phyloP scores from a whole-genome alignment of 106 monocot genomes.

The Apostasia shenzhenica region DNA sequence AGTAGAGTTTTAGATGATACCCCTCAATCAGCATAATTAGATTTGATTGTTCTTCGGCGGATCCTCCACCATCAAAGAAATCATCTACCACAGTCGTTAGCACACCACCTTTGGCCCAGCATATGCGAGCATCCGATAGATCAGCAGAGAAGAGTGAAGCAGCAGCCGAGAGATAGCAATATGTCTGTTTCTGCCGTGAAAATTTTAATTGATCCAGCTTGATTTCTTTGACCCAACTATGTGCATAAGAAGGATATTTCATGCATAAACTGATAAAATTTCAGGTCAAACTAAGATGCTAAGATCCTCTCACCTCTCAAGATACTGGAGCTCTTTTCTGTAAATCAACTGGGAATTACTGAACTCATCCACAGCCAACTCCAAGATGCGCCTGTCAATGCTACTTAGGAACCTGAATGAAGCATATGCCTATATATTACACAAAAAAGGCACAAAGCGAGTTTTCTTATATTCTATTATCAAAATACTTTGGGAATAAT shows the following conservation, averaged over 20 bases:
- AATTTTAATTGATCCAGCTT: slow-evolving; percentile 75
- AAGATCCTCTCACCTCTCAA: slow-evolving; percentile 48
- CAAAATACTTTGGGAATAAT: not conserved
- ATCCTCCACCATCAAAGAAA: slow-evolving; percentile 92
- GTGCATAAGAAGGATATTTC: slow-evolving; percentile 2
- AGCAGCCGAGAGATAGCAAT: slow-evolving; percentile 59
- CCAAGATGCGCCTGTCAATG: slow-evolving; percentile 30
- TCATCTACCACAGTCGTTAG: slow-evolving; percentile 88
- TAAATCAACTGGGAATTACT: slow-evolving; percentile 46
- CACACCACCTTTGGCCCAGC: slow-evolving; percentile 77
- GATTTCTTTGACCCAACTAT: slow-evolving; percentile 77
- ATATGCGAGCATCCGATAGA: slow-evolving; percentile 46
- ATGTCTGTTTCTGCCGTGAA: slow-evolving; percentile 63
- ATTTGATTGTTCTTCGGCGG: slow-evolving; percentile 50
- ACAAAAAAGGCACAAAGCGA: not conserved
- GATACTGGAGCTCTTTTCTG: slow-evolving; percentile 48
- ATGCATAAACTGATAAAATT: slow-evolving; percentile 3
- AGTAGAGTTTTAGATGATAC: slow-evolving; percentile 15
- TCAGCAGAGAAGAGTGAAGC: slow-evolving; percentile 55
- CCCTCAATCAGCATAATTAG: slow-evolving; percentile 52
- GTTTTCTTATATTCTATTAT: not conserved
- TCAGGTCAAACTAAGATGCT: not conserved
- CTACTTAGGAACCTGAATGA: slow-evolving; percentile 15
- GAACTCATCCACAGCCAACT: slow-evolving; percentile 62
- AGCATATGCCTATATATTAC: not conserved